phyloP scores from a whole-genome alignment of 176 grass and related monocot species.

The Ampelocalamus luodianensis region DNA sequence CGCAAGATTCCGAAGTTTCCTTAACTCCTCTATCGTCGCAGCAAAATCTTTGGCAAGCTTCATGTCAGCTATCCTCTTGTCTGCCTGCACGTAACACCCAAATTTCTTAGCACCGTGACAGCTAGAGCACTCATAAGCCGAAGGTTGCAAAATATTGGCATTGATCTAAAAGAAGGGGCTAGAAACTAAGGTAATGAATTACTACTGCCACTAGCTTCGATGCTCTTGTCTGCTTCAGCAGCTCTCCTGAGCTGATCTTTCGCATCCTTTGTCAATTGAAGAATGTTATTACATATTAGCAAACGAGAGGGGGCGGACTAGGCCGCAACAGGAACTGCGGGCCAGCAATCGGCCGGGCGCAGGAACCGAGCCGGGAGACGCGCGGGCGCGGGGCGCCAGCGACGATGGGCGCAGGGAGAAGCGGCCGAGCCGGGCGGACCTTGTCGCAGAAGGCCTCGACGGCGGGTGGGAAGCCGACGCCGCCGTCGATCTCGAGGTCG shows the following conservation, averaged over 20 bases:
- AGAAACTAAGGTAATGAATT: constrained; percentile 16
- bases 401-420: too few species aligned
- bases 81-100: constrained; percentile 43
- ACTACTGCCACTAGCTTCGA: constrained; percentile 68
- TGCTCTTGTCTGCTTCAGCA: constrained; percentile 62
- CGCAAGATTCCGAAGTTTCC: constrained; percentile 74
- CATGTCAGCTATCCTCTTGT: constrained; percentile 82
- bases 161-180: too few species aligned
- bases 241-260: constrained; percentile 76
- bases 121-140: not conserved
- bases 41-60: constrained; percentile 98
- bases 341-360: too few species aligned
- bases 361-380: too few species aligned
- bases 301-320: too few species aligned
- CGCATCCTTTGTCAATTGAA: constrained; percentile 76
- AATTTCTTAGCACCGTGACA: not conserved
- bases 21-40: constrained; percentile 78
- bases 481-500: constrained; percentile 73
- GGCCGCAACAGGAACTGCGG: too few species aligned
- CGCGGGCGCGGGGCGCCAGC: too few species aligned
- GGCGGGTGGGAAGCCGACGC: constrained; percentile 52
- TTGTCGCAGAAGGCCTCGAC: constrained; percentile 76
- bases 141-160: not conserved
- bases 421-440: constrained; percentile 69
- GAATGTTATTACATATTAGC: constrained; percentile 67